phyloP scores from a whole-genome alignment of 2,329 filamentous ascomycete genomes.

The Lasiodiplodia citricola region DNA sequence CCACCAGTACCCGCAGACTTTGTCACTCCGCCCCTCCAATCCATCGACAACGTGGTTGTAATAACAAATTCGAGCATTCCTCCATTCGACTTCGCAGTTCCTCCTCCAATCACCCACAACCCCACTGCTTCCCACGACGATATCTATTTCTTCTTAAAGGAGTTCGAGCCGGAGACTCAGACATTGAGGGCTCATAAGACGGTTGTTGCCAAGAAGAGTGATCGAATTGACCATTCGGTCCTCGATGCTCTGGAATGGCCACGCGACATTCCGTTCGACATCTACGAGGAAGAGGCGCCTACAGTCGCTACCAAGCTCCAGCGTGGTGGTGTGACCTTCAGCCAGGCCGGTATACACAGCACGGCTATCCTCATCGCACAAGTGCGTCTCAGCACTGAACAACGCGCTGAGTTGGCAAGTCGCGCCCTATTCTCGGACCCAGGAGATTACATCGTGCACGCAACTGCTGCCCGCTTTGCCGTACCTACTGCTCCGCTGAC shows the following conservation, averaged over 20 bases:
- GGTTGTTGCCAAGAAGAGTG: conserved; percentile 38
- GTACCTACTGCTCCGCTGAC: conserved; percentile 42
- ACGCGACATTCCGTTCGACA: conserved; percentile 49
- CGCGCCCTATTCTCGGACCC: conserved; percentile 43
- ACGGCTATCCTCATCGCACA: conserved; percentile 40
- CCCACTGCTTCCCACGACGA: conserved; percentile 36
- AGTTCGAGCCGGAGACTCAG: conserved; percentile 45
- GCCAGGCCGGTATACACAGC: conserved; percentile 32
- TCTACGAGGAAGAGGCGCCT: conserved; percentile 55
- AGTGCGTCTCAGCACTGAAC: conserved; percentile 36
- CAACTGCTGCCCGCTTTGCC: conserved; percentile 50
- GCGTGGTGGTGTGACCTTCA: conserved; percentile 41
- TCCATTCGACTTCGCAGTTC: conserved; percentile 34
- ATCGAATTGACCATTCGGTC: conserved; percentile 42
- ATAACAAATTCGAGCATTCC: neutral
- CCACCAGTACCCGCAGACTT: conserved; percentile 35
- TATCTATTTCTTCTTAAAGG: conserved; percentile 49
- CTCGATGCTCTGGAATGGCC: conserved; percentile 37
- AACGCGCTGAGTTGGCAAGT: conserved; percentile 38
- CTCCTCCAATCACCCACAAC: conserved; percentile 34
- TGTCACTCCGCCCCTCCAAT: conserved; percentile 12
- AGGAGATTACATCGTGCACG: conserved; percentile 51
- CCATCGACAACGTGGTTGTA: conserved; percentile 7
- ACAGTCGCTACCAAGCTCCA: conserved; percentile 31
- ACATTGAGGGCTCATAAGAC: conserved; percentile 40